Evolutionary conservation across 176 grass and related monocot genomes (phyloP).

Genomic region (Zoysia pacifica): DNA sequence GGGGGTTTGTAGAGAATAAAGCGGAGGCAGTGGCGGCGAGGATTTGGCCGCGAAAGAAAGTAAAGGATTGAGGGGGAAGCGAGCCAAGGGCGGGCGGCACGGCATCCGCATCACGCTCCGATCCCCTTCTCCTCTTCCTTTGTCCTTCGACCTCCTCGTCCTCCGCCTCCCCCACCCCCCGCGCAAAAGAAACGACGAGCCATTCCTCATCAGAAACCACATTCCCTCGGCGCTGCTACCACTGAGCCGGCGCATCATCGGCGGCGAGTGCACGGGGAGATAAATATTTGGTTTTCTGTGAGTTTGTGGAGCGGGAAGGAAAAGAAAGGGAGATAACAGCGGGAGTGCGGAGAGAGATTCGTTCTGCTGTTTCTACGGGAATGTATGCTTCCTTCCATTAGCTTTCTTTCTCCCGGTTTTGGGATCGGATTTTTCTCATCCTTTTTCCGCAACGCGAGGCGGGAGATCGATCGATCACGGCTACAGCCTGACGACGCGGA

Average conservation of each 20-base stretch:
- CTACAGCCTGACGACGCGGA: conserved; percentile 44
- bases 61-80: conserved; percentile 62
- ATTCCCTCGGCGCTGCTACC: conserved; percentile 23
- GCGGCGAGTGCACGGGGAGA: conserved; percentile 37
- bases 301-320: conserved; percentile 8
- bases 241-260: conserved; percentile 32
- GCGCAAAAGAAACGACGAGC: conserved; percentile 44
- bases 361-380: conserved; percentile 50
- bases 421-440: conserved; percentile 3
- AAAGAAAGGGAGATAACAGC: conserved; percentile 25
- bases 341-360: conserved; percentile 47
- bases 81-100: conserved; percentile 44
- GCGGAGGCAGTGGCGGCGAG: conserved; percentile 25
- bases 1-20: conserved; percentile 59
- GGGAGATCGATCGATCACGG: background rate
- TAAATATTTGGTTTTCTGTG: conserved; percentile 38
- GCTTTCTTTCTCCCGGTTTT: background rate
- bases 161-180: background rate
- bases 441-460: background rate
- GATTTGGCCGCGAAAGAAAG: conserved; percentile 61
- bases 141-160: background rate
- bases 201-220: conserved; percentile 10
- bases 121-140: background rate
- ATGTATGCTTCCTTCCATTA: conserved; percentile 40
- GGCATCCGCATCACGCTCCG: conserved; percentile 56